Base-by-base conservation (phyloP, 192 early-diverging fungal species). In the Backusella parvicylindrica region DNA sequence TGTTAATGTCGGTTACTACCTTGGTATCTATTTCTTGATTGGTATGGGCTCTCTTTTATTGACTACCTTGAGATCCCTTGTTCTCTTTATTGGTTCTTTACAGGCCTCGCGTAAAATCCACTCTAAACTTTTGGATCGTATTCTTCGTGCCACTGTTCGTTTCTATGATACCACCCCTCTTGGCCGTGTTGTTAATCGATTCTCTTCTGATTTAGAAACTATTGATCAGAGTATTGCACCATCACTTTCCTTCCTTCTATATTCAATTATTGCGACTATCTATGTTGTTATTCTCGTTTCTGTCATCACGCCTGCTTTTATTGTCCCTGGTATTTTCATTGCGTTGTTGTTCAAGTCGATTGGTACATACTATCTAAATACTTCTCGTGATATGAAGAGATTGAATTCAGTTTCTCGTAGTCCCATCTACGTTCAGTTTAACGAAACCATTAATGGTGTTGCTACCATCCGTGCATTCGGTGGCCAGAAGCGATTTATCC, bases 91-190 rank as follows among this genome's bases (percentile, higher is more conserved):
- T 53, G 86, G 87, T 67, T 85, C 86, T 0, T 49, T 94, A 11
- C 31, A 75, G 5, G 93, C 93, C 3, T 91, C 89, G 4, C 79
- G 79, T 8, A 71, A 65, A 0, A 68, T 94, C 33, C 93, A 94
- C 72, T 56, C 76, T 12, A 84, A 79, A 33, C 78, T 93, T 28
- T 69, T 94, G 35, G 82, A 76, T 26, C 68, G 85, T 32, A 81
- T 94, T 36, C 71, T 89, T 23, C 88, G 86, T 30, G 91, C 94
- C 2, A 90, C 90, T 73, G 86, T 95, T 32, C 86, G 91, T 15
- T 97, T 96, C 88, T 98, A 93, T 78, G 95, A 96, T 73, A 89
- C 89, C n/a, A 95, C 93, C 6, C 96, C 96, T 5, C 84, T 94
- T 11, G 95, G 95, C 53, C 89, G 92, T 23, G 89, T 95, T 63